Conservation (phyloP, 192 early-diverging fungal species). For the Cetraspora pellucida region DNA sequence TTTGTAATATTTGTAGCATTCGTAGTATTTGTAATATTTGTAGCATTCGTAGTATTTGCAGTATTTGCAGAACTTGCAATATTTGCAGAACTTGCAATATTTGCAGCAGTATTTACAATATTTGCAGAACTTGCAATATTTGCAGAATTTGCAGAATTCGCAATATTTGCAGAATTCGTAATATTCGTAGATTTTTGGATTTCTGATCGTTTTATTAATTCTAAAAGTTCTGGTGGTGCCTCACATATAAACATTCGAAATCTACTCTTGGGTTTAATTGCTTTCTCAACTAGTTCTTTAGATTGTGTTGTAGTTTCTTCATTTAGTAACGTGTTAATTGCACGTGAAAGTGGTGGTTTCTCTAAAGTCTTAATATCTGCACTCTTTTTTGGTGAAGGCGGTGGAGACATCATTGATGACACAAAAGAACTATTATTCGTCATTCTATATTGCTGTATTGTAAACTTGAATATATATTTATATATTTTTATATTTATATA, state of each 20-base stretch:
- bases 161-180: too few species aligned
- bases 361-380: background rate
- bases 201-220: constrained; percentile 13
- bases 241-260: constrained; percentile 16
- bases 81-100: background rate
- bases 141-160: too few species aligned
- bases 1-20: too few species aligned
- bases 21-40: too few species aligned
- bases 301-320: background rate
- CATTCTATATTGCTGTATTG: too few species aligned
- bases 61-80: too few species aligned
- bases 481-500: too few species aligned
- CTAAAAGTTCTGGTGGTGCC: background rate
- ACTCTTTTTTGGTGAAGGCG: background rate
- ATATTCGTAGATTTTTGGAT: background rate
- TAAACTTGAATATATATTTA: too few species aligned
- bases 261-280: background rate
- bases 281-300: background rate
- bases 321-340: background rate
- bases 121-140: background rate
- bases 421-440: background rate
- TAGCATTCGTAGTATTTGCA: too few species aligned
- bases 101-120: too few species aligned
- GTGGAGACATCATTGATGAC: background rate
- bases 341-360: background rate